Percentiles rank a stretch among this genome's conserved stretches.
Conservation (phyloP, 1,284 basidiomycete species). For the Coniferiporia sulphurascens region DNA sequence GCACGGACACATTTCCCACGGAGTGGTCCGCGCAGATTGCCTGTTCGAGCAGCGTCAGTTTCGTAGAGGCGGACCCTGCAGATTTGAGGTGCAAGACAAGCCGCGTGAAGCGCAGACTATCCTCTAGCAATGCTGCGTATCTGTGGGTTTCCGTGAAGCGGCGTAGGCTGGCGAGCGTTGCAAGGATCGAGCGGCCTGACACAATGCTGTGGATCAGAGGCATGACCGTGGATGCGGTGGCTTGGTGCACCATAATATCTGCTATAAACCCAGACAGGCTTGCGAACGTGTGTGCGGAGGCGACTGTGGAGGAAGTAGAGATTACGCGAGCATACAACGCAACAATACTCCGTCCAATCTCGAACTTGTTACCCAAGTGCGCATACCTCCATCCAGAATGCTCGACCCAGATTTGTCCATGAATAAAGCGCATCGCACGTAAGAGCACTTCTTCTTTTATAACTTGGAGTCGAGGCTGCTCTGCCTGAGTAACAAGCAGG, state of each 20-base stretch:
- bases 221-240: conserved; percentile 68
- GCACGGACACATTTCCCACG: conserved; percentile 44
- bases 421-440: conserved; percentile 71
- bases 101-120: conserved; percentile 58
- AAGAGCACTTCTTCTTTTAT: conserved; percentile 80
- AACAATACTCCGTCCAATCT: conserved; percentile 67
- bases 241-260: conserved; percentile 63
- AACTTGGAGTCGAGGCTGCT: conserved; percentile 55
- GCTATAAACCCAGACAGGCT: conserved; percentile 56
- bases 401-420: conserved; percentile 83
- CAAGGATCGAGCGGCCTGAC: conserved; percentile 53
- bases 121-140: conserved; percentile 64
- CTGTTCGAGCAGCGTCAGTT: conserved; percentile 69
- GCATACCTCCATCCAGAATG: conserved; percentile 80
- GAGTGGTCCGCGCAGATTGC: conserved; percentile 58
- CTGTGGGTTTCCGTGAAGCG: conserved; percentile 65
- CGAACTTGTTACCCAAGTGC: conserved; percentile 73
- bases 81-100: conserved; percentile 62
- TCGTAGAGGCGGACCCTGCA: conserved; percentile 34
- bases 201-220: conserved; percentile 70
- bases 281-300: conserved; percentile 51
- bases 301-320: conserved; percentile 50
- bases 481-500: conserved; percentile 44
- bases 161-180: conserved; percentile 54
- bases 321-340: conserved; percentile 65